Conservation (phyloP, 768 basidiomycete genomes). For the Vishniacozyma victoriae region DNA sequence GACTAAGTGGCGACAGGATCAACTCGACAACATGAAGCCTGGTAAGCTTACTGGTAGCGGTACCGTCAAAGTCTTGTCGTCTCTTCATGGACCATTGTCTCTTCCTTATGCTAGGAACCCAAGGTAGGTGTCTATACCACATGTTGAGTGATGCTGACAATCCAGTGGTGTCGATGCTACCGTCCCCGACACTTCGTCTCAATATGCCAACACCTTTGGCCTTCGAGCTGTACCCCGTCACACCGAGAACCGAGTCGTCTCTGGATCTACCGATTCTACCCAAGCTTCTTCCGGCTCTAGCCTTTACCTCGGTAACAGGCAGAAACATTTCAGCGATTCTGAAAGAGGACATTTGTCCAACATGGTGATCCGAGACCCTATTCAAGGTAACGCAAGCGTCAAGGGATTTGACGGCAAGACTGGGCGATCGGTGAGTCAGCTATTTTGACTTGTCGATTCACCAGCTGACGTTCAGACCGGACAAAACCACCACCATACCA, state of each 20-base stretch:
- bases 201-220: conserved; percentile 14
- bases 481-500: no score
- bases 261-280: not conserved
- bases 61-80: conserved; percentile 14
- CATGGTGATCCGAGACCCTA: conserved; percentile 15
- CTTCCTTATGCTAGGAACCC: conserved; percentile 41
- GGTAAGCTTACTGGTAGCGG: conserved; percentile 13
- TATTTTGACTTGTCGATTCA: no score
- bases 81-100: conserved; percentile 30
- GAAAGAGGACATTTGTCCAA: conserved; percentile 10
- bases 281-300: conserved; percentile 6
- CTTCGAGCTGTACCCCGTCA: conserved; percentile 11
- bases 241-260: not conserved
- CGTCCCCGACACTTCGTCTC: conserved; percentile 23
- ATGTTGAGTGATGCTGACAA: conserved; percentile 2
- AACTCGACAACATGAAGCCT: conserved; percentile 15
- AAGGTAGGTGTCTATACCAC: conserved; percentile 19
- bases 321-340: not conserved
- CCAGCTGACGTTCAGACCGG: no score
- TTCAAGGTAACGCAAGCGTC: conserved; percentile 16
- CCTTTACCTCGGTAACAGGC: not conserved
- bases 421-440: no score
- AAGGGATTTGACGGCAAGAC: conserved; percentile 1
- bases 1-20: conserved; percentile 26
- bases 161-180: conserved; percentile 33